Percentiles rank a stretch among this genome's conserved stretches.
Conservation (phyloP, 2,329 filamentous ascomycete genomes). For the Pseudofabraea citricarpa region DNA sequence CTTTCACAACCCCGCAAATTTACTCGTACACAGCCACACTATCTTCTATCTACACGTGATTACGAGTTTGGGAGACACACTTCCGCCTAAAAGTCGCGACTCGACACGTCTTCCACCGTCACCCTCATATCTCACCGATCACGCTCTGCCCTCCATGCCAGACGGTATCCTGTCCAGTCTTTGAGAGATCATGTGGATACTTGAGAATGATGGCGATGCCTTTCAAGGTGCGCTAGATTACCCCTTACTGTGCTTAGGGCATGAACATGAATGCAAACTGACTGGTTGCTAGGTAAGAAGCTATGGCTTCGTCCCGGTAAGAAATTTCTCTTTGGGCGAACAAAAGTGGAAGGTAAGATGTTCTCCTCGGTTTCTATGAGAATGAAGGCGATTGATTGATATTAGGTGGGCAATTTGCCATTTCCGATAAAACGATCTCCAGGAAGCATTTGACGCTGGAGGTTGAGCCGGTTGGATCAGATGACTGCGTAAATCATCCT, state of each 20-base stretch:
- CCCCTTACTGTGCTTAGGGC: neutral
- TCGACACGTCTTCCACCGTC: neutral
- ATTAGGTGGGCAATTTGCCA: slow-evolving; percentile 63
- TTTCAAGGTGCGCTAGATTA: slow-evolving; percentile 37
- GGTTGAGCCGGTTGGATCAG: slow-evolving; percentile 59
- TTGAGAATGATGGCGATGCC: slow-evolving; percentile 49
- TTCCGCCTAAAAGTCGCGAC: neutral
- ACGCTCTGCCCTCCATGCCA: too few relatives aligned
- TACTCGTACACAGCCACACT: too few relatives aligned
- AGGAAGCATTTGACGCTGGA: slow-evolving; percentile 80
- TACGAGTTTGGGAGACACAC: neutral
- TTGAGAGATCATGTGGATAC: slow-evolving; percentile 42
- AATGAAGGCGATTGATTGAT: too few relatives aligned
- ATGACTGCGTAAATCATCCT: slow-evolving; percentile 57
- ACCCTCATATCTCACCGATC: too few relatives aligned
- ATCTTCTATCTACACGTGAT: too few relatives aligned
- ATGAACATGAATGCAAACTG: too few relatives aligned
- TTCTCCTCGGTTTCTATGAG: too few relatives aligned
- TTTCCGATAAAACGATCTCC: slow-evolving; percentile 80
- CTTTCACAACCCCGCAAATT: too few relatives aligned
- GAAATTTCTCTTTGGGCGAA: slow-evolving; percentile 80
- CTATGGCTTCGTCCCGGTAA: slow-evolving; percentile 85
- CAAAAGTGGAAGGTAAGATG: slow-evolving; percentile 60
- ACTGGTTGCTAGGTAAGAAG: slow-evolving; percentile 51
- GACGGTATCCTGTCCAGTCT: too few relatives aligned